Percentiles rank a stretch among this genome's conserved stretches.
Evolutionary conservation across 352 stramenopile genomes (phyloP).

Genomic region (Pythium brassicae): DNA sequence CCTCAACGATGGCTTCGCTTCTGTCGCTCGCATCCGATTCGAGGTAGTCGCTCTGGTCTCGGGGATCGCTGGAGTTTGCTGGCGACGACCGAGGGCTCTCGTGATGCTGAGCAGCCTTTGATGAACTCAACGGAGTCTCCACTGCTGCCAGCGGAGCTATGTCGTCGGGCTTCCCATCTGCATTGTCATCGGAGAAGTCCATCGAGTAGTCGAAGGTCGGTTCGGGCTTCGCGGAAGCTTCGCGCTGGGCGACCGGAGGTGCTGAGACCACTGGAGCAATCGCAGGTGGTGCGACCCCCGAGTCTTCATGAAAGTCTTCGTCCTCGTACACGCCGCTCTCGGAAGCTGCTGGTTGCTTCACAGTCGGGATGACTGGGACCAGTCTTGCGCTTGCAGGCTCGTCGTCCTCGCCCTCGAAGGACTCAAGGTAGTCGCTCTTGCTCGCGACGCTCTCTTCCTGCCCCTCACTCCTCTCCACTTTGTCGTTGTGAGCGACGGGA

Average conservation of each 20-base stretch:
- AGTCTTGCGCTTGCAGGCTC: background rate
- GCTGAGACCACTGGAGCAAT: background rate
- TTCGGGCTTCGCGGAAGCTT: constrained; percentile 13
- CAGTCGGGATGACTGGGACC: background rate
- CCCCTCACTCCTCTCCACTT: constrained; percentile 15
- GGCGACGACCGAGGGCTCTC: background rate
- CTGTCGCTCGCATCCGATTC: constrained; percentile 15
- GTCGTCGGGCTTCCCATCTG: background rate
- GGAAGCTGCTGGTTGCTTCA: constrained; percentile 14
- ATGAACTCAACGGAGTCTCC: no score
- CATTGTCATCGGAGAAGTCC: constrained; percentile 59
- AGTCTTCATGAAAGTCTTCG: constrained; percentile 54
- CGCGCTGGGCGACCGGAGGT: background rate
- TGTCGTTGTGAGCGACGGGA: background rate
- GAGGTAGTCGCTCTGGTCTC: constrained; percentile 28
- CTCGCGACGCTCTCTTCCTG: constrained; percentile 25
- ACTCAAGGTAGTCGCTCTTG: constrained; percentile 26
- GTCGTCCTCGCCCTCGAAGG: constrained; percentile 3
- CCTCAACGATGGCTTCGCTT: no score
- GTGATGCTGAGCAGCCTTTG: background rate
- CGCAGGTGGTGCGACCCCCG: constrained; percentile 3
- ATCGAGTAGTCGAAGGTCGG: constrained; percentile 67
- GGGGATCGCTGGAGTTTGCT: constrained; percentile 1
- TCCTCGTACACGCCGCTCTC: constrained; percentile 49
- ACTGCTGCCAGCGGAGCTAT: background rate